Base-by-base conservation (phyloP, 257 asterid species). In the Misopates orontium region DNA sequence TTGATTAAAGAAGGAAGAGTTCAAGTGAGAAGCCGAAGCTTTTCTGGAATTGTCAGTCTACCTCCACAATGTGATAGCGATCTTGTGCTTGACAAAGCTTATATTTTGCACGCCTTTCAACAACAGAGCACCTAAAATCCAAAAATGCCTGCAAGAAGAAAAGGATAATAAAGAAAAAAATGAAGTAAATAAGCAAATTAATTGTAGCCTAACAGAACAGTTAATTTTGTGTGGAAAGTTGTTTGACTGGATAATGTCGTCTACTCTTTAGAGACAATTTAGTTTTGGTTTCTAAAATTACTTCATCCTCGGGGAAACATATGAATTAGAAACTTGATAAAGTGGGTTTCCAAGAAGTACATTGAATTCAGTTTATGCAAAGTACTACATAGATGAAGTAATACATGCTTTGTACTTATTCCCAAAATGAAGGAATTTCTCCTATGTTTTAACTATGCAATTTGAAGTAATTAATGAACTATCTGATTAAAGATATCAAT, bases 21-120 rank as follows among this genome's bases (percentile, higher is more conserved):
- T 54, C 49, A 42, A 61, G 25, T 25, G 31, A 15, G 42, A 53
- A 53, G 58, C 32, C 52, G 59, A 60, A 22, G 40, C 48, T 56
- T 66, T 52, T 36, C 64, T 45, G 61, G 66, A 68, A 67, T 36
- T 53, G 18, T 28, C 36, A 67, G 32, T 83, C 59, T 71, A 94
- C 99, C 99, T 94, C 93, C 50, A 94, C 89, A 75, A 94, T 88
- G 75, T 94, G 99, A 76, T 85, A 74, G 68, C 97, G 88, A 60
- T 88, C 92, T 79, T 86, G 82, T 50, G 99, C 97, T 71, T 90
- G 97, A 55, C 79, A 70, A n/a, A 87, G 88, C 77, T 94, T 88
- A 73, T 73, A 88, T 47, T 69, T 82, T 50, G 96, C 90, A 56
- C 99, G 96, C 75, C 97, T 86, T 86, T 90, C 96, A 62, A 94